Conservation (phyloP, 768 basidiomycete genomes). For the Trametes cingulata region DNA sequence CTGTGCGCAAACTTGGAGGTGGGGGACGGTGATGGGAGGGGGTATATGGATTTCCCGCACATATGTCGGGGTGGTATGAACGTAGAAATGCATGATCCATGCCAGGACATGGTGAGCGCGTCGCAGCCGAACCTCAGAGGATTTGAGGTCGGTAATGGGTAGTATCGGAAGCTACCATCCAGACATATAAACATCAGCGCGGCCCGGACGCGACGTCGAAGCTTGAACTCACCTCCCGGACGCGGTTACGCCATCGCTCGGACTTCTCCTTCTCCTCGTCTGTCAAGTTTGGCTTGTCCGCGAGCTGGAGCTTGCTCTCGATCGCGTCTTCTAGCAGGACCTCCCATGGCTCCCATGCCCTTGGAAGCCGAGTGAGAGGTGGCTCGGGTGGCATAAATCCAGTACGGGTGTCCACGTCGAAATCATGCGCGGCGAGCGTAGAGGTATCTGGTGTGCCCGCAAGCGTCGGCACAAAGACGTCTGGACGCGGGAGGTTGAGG, state of each 20-base stretch:
- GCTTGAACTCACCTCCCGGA: conserved; percentile 38
- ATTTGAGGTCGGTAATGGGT: conserved; percentile 35
- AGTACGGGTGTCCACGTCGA: conserved; percentile 87
- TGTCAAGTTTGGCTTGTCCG: conserved; percentile 32
- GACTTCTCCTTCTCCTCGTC: conserved; percentile 35
- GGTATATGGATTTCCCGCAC: conserved; percentile 59
- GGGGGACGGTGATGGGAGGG: conserved; percentile 66
- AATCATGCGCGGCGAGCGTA: conserved; percentile 46
- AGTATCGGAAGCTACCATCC: conserved; percentile 42
- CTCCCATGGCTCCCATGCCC: conserved; percentile 76
- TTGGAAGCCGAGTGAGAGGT: conserved; percentile 63
- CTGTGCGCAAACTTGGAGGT: conserved; percentile 65
- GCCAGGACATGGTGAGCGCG: conserved; percentile 57
- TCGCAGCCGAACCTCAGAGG: conserved; percentile 49
- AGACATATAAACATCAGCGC: neutral
- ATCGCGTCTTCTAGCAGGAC: conserved; percentile 51
- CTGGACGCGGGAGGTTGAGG: conserved; percentile 37
- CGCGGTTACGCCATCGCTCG: conserved; percentile 44
- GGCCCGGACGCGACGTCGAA: neutral
- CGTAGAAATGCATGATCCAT: conserved; percentile 58
- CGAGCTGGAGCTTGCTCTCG: conserved; percentile 54
- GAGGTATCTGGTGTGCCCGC: conserved; percentile 36
- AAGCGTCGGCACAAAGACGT: conserved; percentile 28
- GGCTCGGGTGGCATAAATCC: conserved; percentile 89
- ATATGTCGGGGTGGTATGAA: conserved; percentile 41